Evolutionary conservation across 2,329 filamentous ascomycete species (phyloP), one percentile per base, ranked within the genome.

Genomic region (Lachnellula arida): DNA sequence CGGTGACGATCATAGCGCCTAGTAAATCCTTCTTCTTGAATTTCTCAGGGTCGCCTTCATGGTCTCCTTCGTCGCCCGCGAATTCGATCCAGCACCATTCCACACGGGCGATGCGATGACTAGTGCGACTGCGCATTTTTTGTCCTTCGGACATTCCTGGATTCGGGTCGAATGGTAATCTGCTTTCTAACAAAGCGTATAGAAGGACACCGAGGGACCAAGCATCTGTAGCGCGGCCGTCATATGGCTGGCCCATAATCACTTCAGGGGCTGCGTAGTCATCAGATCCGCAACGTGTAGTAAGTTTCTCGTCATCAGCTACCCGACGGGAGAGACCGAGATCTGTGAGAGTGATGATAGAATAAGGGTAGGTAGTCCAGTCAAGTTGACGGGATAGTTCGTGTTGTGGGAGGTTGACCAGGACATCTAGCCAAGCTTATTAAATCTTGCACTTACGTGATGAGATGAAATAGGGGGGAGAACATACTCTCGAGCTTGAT

Each of bases 221-320:
- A 9, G 91, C 91, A 69, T 99, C 94, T 0, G 89, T 96, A 1
- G 87, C 84, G 39, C 91, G 89, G 34, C 94, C 94, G 70, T 97
- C 92, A 69, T 99, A 99, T 7, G 90, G 85, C 68, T 96, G 90
- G 23, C 93, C 93, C 78, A 99, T 90, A 53, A 99, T 87, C 46
- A 99, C 91, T 71, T 99, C 94, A 0, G 94, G 94, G 0, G 94
- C 93, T 1, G 93, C 93, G 70, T 99, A 99, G 73, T 99, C 94
- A 73, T 97, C 94, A 42, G 89, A 96, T 34, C 94, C 94, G 71
- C 94, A 99, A 9, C 94, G 84, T 1, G 93, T 97, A 59, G 89
- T 89, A n/a, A 99, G 81, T 58, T 93, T 87, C 63, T 95, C 91
- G 51, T 91, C 90, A 60, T 91, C 87, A 15, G 90, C 84, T 40